Evolutionary conservation across 2,329 filamentous ascomycete species (phyloP), one percentile per base, ranked within the genome.

Genomic region (Colletotrichum sp.): DNA sequence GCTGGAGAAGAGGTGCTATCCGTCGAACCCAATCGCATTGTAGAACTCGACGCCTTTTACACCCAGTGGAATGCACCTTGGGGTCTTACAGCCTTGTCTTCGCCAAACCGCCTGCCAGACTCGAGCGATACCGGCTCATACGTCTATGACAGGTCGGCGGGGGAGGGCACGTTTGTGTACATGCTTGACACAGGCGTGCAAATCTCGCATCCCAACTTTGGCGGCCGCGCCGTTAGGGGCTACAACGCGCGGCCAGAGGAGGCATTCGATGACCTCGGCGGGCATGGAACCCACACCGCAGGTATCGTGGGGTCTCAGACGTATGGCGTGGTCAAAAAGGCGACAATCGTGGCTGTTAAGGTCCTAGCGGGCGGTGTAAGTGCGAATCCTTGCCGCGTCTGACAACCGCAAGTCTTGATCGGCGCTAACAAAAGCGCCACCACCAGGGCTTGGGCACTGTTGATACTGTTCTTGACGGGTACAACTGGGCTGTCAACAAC

Each of bases 21-120:
- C 9, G 79, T 85, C 60, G 84, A 85, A 73, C 80, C 82, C 8
- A 83, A 85, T 36, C 81, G 68, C 44, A 60, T 83, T 49, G 76
- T 75, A 63, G 55, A 73, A 28, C 78, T 81, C 30, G 81, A 83
- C n/a, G 71, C 44, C 32, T 68, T 70, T 44, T 36, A 79, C 73
- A 84, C 81, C 21, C 87, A 88, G 80, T 62, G 66, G 13, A 76
- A 80, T 21, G 81, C 85, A 8, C 79, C 85, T 1, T 88, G 87
- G 85, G 88, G 87, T n/a, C 85, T 90, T 28, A 84, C 83, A 2
- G 84, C 86, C 34, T 81, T 90, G 75, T 90, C 89, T 8, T 70
- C 65, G 76, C 80, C 78, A 9, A 82, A 79, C 18, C 68, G 36
- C 12, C 57, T 63, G 16, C 36, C 68, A 24, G 68, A 70, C 9